Evolutionary conservation across 768 basidiomycete genomes (phyloP).

Genomic region (Suillus lakei): DNA sequence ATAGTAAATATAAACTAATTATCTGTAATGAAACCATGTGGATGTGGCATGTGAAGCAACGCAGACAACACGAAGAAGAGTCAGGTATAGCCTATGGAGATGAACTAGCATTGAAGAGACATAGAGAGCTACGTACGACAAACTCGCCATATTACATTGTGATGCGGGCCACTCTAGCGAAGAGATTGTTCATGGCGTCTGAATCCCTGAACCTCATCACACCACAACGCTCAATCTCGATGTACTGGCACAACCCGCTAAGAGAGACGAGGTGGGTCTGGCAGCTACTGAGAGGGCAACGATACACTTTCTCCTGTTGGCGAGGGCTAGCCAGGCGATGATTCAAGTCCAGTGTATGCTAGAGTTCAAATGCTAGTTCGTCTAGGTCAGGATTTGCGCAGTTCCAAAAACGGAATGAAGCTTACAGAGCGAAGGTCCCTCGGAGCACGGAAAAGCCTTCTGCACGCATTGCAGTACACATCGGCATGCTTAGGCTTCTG

Average conservation of each 20-base stretch:
- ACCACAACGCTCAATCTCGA: slow-evolving; percentile 64
- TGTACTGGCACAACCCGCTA: slow-evolving; percentile 64
- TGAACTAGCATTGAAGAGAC: too few species aligned
- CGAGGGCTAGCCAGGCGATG: slow-evolving; percentile 68
- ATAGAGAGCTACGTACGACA: too few species aligned
- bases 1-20: background rate
- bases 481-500: slow-evolving; percentile 41
- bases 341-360: slow-evolving; percentile 57
- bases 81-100: too few species aligned
- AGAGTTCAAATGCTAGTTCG: slow-evolving; percentile 54
- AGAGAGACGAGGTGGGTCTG: slow-evolving; percentile 48
- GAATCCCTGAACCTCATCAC: slow-evolving; percentile 52
- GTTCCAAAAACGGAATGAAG: background rate
- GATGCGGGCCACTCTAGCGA: slow-evolving; percentile 22
- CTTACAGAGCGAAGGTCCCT: slow-evolving; percentile 22
- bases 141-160: slow-evolving; percentile 12
- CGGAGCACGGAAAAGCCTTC: slow-evolving; percentile 43
- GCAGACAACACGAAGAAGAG: background rate
- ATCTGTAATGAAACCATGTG: background rate
- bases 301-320: slow-evolving; percentile 49
- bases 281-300: slow-evolving; percentile 58
- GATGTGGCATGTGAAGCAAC: background rate
- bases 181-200: slow-evolving; percentile 41
- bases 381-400: background rate
- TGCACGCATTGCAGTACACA: slow-evolving; percentile 51